Base-by-base conservation (phyloP, 2,329 filamentous ascomycete species). In the Xylaria sp. region DNA sequence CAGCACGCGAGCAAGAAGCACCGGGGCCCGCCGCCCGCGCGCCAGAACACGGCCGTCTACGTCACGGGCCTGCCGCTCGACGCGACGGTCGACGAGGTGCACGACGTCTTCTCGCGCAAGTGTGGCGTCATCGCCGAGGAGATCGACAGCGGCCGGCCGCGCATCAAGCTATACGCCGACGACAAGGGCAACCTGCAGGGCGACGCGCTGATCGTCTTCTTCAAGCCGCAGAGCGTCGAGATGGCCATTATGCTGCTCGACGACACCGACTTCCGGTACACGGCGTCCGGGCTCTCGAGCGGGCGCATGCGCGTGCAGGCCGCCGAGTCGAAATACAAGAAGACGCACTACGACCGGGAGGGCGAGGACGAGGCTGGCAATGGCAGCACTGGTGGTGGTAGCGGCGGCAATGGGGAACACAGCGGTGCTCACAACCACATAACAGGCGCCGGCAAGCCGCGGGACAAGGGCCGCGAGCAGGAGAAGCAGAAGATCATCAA, bases 111-210 rank as follows among this genome's bases (percentile, higher is more conserved):
- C 82, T 93, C 90, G 57, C 83, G 87, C 70, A 95, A 93, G 79
- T 97, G 89, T 76, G 94, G 94, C 68, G 92, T 98, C 73, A 94
- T 99, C 72, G 93, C 95, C 57, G 94, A 98, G 80, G 93, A 97
- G 80, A 94, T 97, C 72, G 94, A 98, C 76, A 94, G 90, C 75
- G 92, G 93, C 65, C 88, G 90, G 54, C 93, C 93, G 53, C 91
- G 96, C 45, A 95, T 99, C 81, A 98, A 97, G 82, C 89, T 99
- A 80, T 99, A 99, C 81, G 89, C 85, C 21, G 90, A 98, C 78
- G 89, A 92, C 1, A 82, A 90, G 1, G 96, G 94, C 21, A 88
- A 89, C 17, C 97, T 97, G 85, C 98, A 98, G 78, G 96, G 96
- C 69, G 94, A 98, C 78, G 94, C 93, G 2, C 85, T 99, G 36